These are phyloP conservation scores for Suillus discolor DNA, from an alignment of 768 basidiomycete species.

Conservation along the genomic window DNA sequence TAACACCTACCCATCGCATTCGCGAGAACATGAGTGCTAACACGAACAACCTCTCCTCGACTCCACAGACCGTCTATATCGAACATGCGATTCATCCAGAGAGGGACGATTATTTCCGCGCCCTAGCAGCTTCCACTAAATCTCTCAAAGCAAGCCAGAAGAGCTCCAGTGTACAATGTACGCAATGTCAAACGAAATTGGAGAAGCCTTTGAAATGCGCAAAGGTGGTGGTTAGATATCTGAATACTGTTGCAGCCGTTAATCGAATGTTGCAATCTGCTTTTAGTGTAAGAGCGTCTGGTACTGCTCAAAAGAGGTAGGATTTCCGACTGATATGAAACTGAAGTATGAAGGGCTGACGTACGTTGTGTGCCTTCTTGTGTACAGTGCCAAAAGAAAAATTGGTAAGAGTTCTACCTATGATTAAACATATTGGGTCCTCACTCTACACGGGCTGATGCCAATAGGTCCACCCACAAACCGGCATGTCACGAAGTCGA, in stretches of 20 bases:
- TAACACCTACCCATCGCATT: too few relatives aligned
- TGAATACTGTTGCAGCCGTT: background rate
- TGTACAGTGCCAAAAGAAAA: slow-evolving; percentile 18
- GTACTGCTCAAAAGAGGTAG: slow-evolving; percentile 21
- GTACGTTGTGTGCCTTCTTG: background rate
- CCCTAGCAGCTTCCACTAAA: background rate
- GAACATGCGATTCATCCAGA: background rate
- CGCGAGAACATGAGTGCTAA: background rate
- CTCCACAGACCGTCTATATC: background rate
- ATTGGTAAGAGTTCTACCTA: slow-evolving; percentile 11
- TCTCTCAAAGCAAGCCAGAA: background rate
- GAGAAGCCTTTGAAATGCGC: slow-evolving; percentile 16
- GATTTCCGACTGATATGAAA: background rate
- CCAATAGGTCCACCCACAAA: slow-evolving; percentile 20
- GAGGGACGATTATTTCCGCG: background rate
- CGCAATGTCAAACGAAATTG: slow-evolving; percentile 15
- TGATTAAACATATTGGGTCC: background rate
- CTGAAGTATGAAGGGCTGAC: background rate
- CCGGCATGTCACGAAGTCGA: slow-evolving; percentile 12
- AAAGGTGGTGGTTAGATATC: slow-evolving; percentile 1
- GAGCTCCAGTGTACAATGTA: slow-evolving; percentile 10
- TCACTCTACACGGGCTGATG: background rate
- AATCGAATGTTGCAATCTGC: background rate
- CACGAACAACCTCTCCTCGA: background rate
- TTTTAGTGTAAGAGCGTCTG: slow-evolving; percentile 21